phyloP scores from a whole-genome alignment of 371 early-diverging fungal genomes.

The Mortierella polycephala region DNA sequence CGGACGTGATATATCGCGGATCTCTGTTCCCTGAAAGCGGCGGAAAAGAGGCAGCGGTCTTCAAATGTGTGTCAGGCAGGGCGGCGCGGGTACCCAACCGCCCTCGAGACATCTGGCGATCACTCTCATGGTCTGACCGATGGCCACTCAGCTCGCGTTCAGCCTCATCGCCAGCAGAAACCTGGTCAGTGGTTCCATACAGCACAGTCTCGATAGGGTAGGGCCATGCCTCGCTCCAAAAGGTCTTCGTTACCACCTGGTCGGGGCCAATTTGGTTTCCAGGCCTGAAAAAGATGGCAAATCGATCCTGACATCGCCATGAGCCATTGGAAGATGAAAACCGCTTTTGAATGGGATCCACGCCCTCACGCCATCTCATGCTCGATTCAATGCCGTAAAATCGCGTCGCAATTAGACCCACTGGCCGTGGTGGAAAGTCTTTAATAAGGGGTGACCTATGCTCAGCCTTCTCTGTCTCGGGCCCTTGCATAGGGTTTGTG shows the following conservation, averaged over 20 bases:
- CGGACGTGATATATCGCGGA: constrained; percentile 45
- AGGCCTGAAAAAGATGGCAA: constrained; percentile 49
- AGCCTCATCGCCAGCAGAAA: neutral
- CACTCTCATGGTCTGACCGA: constrained; percentile 30
- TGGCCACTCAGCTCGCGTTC: constrained; percentile 6
- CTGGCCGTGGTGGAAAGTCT: constrained; percentile 9
- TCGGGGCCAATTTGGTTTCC: constrained; percentile 48
- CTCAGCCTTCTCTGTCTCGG: constrained; percentile 12
- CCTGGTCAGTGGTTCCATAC: constrained; percentile 25
- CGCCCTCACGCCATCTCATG: constrained; percentile 54
- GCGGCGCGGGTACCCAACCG: constrained; percentile 13
- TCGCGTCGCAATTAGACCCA: constrained; percentile 35
- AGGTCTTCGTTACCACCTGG: constrained; percentile 52
- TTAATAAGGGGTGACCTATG: neutral
- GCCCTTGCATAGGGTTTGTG: constrained; percentile 2
- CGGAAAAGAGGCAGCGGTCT: constrained; percentile 37
- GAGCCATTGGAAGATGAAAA: constrained; percentile 47
- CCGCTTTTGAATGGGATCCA: constrained; percentile 50
- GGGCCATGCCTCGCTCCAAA: constrained; percentile 55
- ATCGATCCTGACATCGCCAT: constrained; percentile 52
- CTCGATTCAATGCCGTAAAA: constrained; percentile 54
- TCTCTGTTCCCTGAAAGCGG: constrained; percentile 17
- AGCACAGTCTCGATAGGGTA: constrained; percentile 52
- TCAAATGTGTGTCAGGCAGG: constrained; percentile 20
- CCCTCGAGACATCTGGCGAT: constrained; percentile 18